Evolutionary conservation across 2,329 filamentous ascomycete species (phyloP).

Genomic region (Fusarium circinatum): DNA sequence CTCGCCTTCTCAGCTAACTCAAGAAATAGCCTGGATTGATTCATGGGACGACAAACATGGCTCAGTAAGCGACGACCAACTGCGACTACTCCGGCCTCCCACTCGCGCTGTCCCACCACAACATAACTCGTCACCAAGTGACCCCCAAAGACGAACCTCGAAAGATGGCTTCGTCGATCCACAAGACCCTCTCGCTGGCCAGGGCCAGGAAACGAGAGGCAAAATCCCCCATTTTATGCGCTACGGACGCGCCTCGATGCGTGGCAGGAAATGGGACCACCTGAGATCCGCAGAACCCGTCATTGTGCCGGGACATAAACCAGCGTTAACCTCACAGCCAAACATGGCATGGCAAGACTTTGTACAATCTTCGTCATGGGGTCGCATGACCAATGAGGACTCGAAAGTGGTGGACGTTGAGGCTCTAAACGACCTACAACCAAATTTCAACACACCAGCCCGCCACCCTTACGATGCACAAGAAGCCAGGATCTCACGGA

Average conservation of each 20-base stretch:
- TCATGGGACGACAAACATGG: slow-evolving; percentile 58
- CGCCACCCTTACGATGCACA: slow-evolving; percentile 47
- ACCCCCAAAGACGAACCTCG: slow-evolving; percentile 56
- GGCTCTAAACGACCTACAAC: slow-evolving; percentile 58
- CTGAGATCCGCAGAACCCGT: slow-evolving; percentile 68
- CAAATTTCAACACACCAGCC: slow-evolving; percentile 56
- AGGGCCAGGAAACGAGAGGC: slow-evolving; percentile 47
- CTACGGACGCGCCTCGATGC: slow-evolving; percentile 57
- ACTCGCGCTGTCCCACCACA: slow-evolving; percentile 52
- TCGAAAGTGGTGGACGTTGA: slow-evolving; percentile 60
- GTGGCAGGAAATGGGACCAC: slow-evolving; percentile 68
- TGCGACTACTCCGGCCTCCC: slow-evolving; percentile 53
- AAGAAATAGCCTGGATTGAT: slow-evolving; percentile 57
- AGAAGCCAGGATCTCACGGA: slow-evolving; percentile 45
- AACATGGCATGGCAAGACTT: slow-evolving; percentile 63
- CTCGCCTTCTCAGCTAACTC: slow-evolving; percentile 12
- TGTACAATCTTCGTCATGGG: slow-evolving; percentile 64
- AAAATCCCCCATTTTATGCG: slow-evolving; percentile 59
- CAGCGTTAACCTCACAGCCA: slow-evolving; percentile 50
- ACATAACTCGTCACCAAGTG: slow-evolving; percentile 55
- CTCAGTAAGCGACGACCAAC: slow-evolving; percentile 51
- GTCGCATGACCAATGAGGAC: slow-evolving; percentile 58
- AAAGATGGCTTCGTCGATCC: slow-evolving; percentile 59
- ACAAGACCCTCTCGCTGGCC: slow-evolving; percentile 51
- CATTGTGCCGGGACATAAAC: slow-evolving; percentile 62